Conservation (phyloP, 2,329 filamentous ascomycete species). For the Colletotrichum navitas region DNA sequence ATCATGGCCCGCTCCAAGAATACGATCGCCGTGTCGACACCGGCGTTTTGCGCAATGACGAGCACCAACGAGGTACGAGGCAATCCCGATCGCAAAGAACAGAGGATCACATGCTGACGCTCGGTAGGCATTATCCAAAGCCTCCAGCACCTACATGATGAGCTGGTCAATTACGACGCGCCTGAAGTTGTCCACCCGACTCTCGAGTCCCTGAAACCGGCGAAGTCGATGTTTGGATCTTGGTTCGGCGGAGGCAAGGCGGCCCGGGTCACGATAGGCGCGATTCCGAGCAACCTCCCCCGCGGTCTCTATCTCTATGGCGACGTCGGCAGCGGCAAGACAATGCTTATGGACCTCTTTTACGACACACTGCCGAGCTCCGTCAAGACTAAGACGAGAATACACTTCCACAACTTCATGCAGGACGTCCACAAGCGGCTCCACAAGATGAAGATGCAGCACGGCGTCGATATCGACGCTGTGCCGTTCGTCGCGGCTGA, state of each 20-base stretch:
- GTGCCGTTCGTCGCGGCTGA: conserved; percentile 95
- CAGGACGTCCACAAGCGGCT: conserved; percentile 94
- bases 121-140: conserved; percentile 83
- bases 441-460: conserved; percentile 88
- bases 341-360: conserved; percentile 99
- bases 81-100: neutral
- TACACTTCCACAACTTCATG: conserved; percentile 99
- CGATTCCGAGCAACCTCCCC: conserved; percentile 80
- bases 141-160: conserved; percentile 89
- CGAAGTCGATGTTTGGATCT: conserved; percentile 68
- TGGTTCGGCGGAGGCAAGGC: conserved; percentile 67
- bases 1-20: conserved; percentile 82
- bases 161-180: conserved; percentile 79
- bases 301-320: conserved; percentile 95
- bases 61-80: conserved; percentile 84
- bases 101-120: conserved; percentile 27
- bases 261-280: conserved; percentile 54
- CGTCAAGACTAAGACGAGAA: conserved; percentile 86
- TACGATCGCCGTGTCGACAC: conserved; percentile 85
- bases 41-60: conserved; percentile 84
- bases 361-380: conserved; percentile 89
- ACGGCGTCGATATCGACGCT: conserved; percentile 90
- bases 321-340: conserved; percentile 97
- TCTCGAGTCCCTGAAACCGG: conserved; percentile 74
- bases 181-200: conserved; percentile 82